Evolutionary conservation across 2,329 filamentous ascomycete species (phyloP).

Genomic region (Triangularia setosa): DNA sequence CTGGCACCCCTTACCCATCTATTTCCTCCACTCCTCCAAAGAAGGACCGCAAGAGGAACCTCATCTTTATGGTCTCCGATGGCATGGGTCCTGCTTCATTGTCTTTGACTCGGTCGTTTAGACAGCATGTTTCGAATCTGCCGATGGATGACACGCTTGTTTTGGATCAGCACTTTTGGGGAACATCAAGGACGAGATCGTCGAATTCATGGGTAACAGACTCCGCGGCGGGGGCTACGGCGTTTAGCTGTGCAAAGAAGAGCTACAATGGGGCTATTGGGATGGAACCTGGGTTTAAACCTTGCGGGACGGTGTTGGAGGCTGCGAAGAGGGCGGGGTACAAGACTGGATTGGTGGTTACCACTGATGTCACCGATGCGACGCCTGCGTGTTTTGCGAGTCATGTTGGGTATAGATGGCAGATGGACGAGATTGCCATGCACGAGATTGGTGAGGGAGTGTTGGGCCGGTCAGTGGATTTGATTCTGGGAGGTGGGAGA

Average conservation of each 20-base stretch:
- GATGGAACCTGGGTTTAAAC: constrained; percentile 75
- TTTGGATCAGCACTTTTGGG: constrained; percentile 86
- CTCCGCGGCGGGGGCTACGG: constrained; percentile 93
- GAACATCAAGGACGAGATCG: constrained; percentile 81
- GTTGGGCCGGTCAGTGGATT: constrained; percentile 80
- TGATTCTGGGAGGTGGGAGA: constrained; percentile 88
- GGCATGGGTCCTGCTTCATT: constrained; percentile 96
- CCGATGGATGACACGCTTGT: constrained; percentile 70
- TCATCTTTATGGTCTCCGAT: constrained; percentile 99
- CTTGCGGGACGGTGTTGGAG: constrained; percentile 89
- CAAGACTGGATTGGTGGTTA: constrained; percentile 89
- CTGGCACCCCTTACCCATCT: constrained; percentile 30
- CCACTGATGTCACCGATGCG: constrained; percentile 90
- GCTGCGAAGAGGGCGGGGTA: constrained; percentile 91
- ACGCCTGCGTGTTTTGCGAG: constrained; percentile 93
- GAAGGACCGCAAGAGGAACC: constrained; percentile 69
- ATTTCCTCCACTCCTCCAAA: constrained; percentile 14
- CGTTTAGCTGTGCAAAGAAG: constrained; percentile 89
- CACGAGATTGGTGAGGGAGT: constrained; percentile 89
- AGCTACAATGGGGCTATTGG: constrained; percentile 97
- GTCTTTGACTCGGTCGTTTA: constrained; percentile 79
- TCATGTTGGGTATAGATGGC: constrained; percentile 73
- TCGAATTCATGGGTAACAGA: constrained; percentile 85
- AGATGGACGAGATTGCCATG: constrained; percentile 87
- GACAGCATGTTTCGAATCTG: constrained; percentile 71